These are phyloP conservation scores for Yarrowia alimentaria DNA, from an alignment of 805 yeast genomes.

Conservation along the genomic window DNA sequence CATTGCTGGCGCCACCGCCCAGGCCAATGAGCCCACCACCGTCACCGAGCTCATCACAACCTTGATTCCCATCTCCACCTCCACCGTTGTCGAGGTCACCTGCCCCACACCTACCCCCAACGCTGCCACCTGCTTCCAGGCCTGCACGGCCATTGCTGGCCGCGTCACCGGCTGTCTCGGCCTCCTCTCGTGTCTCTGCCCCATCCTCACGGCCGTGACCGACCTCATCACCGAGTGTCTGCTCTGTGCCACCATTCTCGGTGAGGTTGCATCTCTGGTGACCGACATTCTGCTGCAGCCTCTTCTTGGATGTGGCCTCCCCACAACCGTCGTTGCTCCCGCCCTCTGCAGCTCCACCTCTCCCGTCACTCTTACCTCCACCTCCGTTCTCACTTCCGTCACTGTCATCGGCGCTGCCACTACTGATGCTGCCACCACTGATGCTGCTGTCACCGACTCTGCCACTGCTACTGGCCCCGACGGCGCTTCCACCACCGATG, in stretches of 20 bases:
- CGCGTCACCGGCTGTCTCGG: too few species aligned
- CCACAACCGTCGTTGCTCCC: slow-evolving; percentile 1
- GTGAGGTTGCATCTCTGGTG: not conserved
- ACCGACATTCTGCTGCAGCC: not conserved
- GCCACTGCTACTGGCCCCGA: not conserved
- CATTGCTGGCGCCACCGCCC: too few species aligned
- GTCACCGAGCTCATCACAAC: too few species aligned
- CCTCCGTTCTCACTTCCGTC: too few species aligned
- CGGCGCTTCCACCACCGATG: not conserved
- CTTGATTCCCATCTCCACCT: too few species aligned
- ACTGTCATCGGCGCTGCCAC: not conserved
- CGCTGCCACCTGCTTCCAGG: not conserved
- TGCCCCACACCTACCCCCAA: too few species aligned
- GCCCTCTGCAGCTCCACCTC: slow-evolving; percentile 1
- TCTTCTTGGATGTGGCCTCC: slow-evolving; percentile 2
- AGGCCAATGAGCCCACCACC: too few species aligned
- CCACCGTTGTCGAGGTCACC: too few species aligned
- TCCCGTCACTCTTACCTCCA: not conserved
- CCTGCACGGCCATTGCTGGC: not conserved
- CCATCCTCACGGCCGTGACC: not conserved
- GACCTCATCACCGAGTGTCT: slow-evolving; percentile 13
- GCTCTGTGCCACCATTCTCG: slow-evolving; percentile 10
- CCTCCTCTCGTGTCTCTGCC: slow-evolving; percentile 2
- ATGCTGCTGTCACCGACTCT: not conserved
- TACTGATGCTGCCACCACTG: not conserved